Evolutionary conservation across 345 rosid species (phyloP).

Genomic region (Mangifera indica): DNA sequence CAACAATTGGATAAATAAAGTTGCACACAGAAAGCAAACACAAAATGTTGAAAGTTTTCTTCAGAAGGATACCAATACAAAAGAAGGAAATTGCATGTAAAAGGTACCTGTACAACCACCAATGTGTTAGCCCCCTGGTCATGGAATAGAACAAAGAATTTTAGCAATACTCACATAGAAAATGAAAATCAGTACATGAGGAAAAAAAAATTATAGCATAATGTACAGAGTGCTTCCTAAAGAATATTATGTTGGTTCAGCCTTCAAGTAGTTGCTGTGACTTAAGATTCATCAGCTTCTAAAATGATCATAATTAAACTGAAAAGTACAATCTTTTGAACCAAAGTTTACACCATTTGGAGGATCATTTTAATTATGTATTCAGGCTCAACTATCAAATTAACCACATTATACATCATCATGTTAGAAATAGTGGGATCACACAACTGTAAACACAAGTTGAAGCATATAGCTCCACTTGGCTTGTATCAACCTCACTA

Average conservation of each 20-base stretch:
- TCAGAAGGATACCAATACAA: not conserved
- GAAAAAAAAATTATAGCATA: not conserved
- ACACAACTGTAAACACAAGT: not conserved
- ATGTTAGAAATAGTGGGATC: not conserved
- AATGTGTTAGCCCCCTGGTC: constrained; percentile 87
- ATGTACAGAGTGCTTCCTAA: not conserved
- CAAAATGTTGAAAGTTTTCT: not conserved
- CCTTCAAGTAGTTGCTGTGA: not conserved
- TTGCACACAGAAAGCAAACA: not conserved
- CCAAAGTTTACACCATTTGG: not conserved
- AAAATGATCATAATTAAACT: not conserved
- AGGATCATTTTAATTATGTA: not conserved
- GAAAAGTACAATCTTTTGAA: too few relatives aligned
- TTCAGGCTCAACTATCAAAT: not conserved
- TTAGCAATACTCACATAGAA: constrained; percentile 1
- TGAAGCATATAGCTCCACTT: not conserved
- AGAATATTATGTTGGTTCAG: not conserved
- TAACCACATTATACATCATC: not conserved
- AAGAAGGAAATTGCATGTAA: not conserved
- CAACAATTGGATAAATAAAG: not conserved
- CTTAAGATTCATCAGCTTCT: not conserved
- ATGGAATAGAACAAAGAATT: constrained; percentile 18
- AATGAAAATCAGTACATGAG: not conserved
- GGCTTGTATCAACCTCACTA: not conserved
- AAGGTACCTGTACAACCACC: constrained; percentile 92